phyloP scores from a whole-genome alignment of 2,329 filamentous ascomycete species.

The Trichoderma gracile region DNA sequence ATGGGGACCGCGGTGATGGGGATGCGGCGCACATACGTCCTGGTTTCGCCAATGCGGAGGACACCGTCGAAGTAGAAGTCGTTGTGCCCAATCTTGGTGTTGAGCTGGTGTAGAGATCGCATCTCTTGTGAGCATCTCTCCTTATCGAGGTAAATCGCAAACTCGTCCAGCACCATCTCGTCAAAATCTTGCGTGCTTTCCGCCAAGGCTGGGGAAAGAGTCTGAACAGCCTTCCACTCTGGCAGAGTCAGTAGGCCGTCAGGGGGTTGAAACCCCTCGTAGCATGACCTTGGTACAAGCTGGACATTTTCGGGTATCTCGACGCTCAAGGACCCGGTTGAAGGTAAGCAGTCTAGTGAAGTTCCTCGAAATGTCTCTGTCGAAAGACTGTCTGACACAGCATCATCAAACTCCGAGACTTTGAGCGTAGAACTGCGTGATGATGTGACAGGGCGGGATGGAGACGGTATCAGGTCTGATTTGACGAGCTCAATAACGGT shows the following conservation, averaged over 20 bases:
- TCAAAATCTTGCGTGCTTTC: slow-evolving; percentile 37
- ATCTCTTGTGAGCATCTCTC: slow-evolving; percentile 50
- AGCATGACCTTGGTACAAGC: slow-evolving; percentile 35
- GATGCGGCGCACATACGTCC: slow-evolving; percentile 56
- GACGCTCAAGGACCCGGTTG: slow-evolving; percentile 26
- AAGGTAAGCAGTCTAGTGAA: background rate
- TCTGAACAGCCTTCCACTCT: slow-evolving; percentile 29
- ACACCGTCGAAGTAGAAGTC: slow-evolving; percentile 61
- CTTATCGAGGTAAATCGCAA: slow-evolving; percentile 55
- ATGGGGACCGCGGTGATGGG: slow-evolving; percentile 62
- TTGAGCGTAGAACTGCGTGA: background rate
- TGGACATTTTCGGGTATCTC: slow-evolving; percentile 35
- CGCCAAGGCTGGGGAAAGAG: slow-evolving; percentile 23
- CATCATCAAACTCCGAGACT: background rate
- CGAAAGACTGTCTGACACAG: background rate
- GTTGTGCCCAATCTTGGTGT: slow-evolving; percentile 38
- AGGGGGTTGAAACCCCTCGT: slow-evolving; percentile 37
- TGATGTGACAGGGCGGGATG: background rate
- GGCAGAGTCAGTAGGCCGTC: slow-evolving; percentile 30
- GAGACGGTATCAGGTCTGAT: background rate
- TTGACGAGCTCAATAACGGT: background rate
- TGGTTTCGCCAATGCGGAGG: slow-evolving; percentile 47
- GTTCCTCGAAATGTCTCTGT: background rate
- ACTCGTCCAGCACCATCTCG: slow-evolving; percentile 58
- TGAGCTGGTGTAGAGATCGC: slow-evolving; percentile 55